These are phyloP conservation scores for Pseudogymnoascus sp. DNA, from an alignment of 2,329 filamentous ascomycete species.

Conservation along the genomic window DNA sequence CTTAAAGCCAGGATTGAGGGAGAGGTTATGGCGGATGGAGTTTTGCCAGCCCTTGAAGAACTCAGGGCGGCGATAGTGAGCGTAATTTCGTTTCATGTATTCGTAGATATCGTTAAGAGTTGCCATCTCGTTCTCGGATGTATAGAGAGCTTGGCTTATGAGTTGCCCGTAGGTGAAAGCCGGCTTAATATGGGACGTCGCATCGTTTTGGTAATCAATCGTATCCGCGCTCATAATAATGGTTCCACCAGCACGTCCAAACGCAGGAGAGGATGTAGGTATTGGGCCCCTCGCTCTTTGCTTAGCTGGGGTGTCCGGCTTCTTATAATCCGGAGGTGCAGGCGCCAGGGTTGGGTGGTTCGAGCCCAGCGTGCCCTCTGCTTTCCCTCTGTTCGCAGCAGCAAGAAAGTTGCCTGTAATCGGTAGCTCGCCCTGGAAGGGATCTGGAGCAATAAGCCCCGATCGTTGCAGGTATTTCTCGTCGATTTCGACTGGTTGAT, in stretches of 20 bases:
- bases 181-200: conserved; percentile 86
- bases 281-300: conserved; percentile 18
- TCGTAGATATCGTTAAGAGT: conserved; percentile 90
- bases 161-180: conserved; percentile 94
- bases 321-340: conserved; percentile 52
- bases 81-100: conserved; percentile 84
- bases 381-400: conserved; percentile 21
- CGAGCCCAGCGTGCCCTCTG: conserved; percentile 10
- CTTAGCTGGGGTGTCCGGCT: conserved; percentile 49
- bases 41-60: conserved; percentile 86
- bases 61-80: conserved; percentile 82
- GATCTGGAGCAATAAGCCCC: conserved; percentile 37
- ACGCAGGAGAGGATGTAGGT: conserved; percentile 22
- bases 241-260: conserved; percentile 28
- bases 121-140: conserved; percentile 77
- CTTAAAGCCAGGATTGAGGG: conserved; percentile 87
- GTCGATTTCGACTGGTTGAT: conserved; percentile 59
- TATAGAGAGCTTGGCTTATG: conserved; percentile 93
- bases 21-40: conserved; percentile 93
- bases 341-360: conserved; percentile 40
- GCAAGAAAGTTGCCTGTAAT: not conserved
- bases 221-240: conserved; percentile 41
- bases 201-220: conserved; percentile 73
- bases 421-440: conserved; percentile 13
- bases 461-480: conserved; percentile 64